These are phyloP conservation scores for Colletotrichum eremochloae DNA, from an alignment of 2,329 filamentous ascomycete species.

Conservation along the genomic window DNA sequence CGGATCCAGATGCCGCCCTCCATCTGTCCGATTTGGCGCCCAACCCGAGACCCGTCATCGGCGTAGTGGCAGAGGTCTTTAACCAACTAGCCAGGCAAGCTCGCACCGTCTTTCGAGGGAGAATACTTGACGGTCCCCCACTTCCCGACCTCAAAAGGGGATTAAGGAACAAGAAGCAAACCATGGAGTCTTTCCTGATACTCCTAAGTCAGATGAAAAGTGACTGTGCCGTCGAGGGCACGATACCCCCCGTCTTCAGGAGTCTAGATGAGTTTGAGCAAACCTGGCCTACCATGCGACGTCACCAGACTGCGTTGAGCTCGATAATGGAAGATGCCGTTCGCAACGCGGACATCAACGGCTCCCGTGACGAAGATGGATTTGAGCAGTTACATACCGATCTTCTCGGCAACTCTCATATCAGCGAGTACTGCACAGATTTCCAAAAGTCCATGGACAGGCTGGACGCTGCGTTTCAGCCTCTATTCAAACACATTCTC, in stretches of 20 bases:
- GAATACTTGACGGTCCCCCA: conserved; percentile 43
- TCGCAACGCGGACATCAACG: conserved; percentile 29
- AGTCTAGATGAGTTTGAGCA: conserved; percentile 47
- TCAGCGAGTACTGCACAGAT: conserved; percentile 42
- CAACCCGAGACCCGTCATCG: conserved; percentile 46
- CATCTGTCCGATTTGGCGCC: conserved; percentile 43
- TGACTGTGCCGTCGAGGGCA: conserved; percentile 22
- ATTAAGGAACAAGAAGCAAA: conserved; percentile 44
- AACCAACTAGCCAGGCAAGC: conserved; percentile 44
- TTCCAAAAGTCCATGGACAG: conserved; percentile 33
- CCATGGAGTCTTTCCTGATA: conserved; percentile 47
- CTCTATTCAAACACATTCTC: conserved; percentile 51
- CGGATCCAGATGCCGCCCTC: conserved; percentile 43
- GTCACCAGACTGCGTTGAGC: conserved; percentile 40
- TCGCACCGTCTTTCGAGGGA: conserved; percentile 45
- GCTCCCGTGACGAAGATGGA: conserved; percentile 29
- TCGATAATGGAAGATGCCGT: conserved; percentile 44
- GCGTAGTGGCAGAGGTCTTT: conserved; percentile 46
- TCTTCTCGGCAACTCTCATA: conserved; percentile 41
- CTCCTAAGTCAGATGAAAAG: conserved; percentile 45
- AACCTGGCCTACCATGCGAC: conserved; percentile 42
- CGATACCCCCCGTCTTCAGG: conserved; percentile 44
- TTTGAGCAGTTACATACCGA: conserved; percentile 40
- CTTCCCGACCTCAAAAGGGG: conserved; percentile 46
- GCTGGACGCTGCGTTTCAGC: conserved; percentile 49